Base-by-base conservation (phyloP, 2,329 filamentous ascomycete genomes). In the Karstenula rhodostoma region DNA sequence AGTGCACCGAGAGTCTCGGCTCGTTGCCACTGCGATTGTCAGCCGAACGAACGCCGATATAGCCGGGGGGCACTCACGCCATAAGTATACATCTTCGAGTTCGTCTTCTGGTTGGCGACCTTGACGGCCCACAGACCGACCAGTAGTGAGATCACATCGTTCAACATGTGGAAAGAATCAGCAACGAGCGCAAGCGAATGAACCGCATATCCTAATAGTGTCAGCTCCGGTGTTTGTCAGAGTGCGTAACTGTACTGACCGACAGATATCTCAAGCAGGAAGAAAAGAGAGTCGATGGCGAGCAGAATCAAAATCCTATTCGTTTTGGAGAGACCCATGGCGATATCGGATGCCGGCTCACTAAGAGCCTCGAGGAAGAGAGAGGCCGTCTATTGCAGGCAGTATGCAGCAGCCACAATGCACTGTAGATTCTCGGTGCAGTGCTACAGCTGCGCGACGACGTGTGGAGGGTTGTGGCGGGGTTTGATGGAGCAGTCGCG, bases 91-190 rank as follows among this genome's bases (percentile, higher is more conserved):
- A 90, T 92, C 72, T 96, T 94, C 9, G 93, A 96, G 61, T 78
- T 85, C 0, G 90, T 91, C 67, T 89, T 91, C 72, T 91, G 89
- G 76, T 91, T 91, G 27, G 94, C 92, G 53, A 96, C 91, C 64
- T 90, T 92, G 57, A 99, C 95, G 56, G 95, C 95, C 94, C 95
- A 99, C 43, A 98, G 80, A 66, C 95, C 95, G 63, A 99, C 94
- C 58, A 90, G 86, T 15, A 99, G 83, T 1, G 95, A 98, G 62
- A 99, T 90, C 70, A 99, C 95, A 86, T 99, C 95, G 83, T 99
- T 99, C 62, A 99, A 85, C 95, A 99, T 99, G 81, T 99, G 95
- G 79, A 99, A 99, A 61, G 95, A 93, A 82, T 99, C 95, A 56
- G 95, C 95, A 75, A 96, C 93, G 60, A 99, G 86, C 40, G 95